Percentiles rank a stretch among this genome's conserved stretches.
Evolutionary conservation across 2,329 filamentous ascomycete genomes (phyloP).

Genomic region (Penicillium sp.): DNA sequence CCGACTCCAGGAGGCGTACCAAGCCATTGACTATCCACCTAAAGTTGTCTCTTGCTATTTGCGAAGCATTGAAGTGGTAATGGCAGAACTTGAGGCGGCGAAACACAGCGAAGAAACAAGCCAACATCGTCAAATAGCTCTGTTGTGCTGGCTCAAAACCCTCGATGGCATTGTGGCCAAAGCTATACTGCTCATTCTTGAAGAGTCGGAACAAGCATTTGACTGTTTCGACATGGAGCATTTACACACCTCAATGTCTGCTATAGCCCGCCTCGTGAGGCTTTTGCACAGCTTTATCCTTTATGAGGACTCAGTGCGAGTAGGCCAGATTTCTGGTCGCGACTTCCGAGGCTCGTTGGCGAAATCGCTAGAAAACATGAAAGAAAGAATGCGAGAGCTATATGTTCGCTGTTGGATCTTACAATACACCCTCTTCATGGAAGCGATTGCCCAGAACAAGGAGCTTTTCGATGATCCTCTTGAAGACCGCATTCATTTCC

Average conservation of each 20-base stretch:
- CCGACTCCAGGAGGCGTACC: conserved; percentile 84
- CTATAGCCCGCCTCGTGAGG: conserved; percentile 68
- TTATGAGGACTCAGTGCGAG: conserved; percentile 79
- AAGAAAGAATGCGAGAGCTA: conserved; percentile 77
- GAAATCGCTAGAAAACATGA: conserved; percentile 49
- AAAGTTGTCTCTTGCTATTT: conserved; percentile 87
- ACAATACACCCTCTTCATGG: conserved; percentile 75
- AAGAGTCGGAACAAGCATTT: conserved; percentile 64
- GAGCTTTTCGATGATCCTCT: conserved; percentile 64
- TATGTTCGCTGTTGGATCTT: conserved; percentile 85
- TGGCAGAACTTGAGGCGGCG: conserved; percentile 64
- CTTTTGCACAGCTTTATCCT: conserved; percentile 77
- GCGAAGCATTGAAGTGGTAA: conserved; percentile 78
- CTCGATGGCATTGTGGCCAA: conserved; percentile 74
- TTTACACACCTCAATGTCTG: conserved; percentile 67
- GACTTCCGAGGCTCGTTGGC: conserved; percentile 50
- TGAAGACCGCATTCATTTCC: conserved; percentile 72
- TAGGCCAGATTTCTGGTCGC: conserved; percentile 67
- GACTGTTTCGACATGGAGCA: conserved; percentile 82
- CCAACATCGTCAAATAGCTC: conserved; percentile 64
- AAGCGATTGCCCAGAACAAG: conserved; percentile 66
- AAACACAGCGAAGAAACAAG: conserved; percentile 55
- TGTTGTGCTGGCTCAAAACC: conserved; percentile 75
- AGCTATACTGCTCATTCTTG: conserved; percentile 66
- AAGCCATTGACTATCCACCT: conserved; percentile 76